These are phyloP conservation scores for Xerocomus spinulosus DNA, from an alignment of 768 basidiomycete species.

Conservation along the genomic window DNA sequence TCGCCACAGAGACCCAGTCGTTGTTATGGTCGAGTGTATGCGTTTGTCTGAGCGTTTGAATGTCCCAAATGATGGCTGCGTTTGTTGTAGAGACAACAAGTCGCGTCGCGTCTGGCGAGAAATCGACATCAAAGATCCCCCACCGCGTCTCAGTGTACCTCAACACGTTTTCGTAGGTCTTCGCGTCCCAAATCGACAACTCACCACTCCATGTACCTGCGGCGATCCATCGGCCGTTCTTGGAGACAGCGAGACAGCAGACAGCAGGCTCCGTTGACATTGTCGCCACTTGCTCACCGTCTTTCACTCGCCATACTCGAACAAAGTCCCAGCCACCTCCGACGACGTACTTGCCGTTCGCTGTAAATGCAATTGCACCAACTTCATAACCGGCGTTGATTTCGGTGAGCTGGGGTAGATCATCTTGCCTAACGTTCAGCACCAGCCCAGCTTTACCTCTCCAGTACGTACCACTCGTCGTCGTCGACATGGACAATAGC, in stretches of 20 bases:
- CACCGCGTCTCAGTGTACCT: too few species aligned
- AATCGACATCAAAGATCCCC: background rate
- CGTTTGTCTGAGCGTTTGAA: background rate
- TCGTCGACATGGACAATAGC: too few species aligned
- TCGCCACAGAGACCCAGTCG: background rate
- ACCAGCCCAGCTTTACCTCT: too few species aligned
- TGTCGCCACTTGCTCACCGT: background rate
- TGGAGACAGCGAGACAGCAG: background rate
- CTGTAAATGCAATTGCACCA: too few species aligned
- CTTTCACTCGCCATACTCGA: background rate
- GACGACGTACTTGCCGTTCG: background rate
- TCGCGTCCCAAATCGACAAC: background rate
- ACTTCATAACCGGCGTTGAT: too few species aligned
- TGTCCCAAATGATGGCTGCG: background rate
- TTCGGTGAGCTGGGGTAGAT: too few species aligned
- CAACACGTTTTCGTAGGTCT: background rate
- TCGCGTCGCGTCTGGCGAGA: slow-evolving; percentile 4
- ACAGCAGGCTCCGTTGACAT: background rate
- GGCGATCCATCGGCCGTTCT: background rate
- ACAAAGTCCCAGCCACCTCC: background rate
- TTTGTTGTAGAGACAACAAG: background rate
- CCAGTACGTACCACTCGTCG: too few species aligned
- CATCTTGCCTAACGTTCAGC: too few species aligned
- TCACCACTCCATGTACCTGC: background rate
- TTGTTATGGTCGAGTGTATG: background rate